Evolutionary conservation across 169 alveolate species (phyloP).

Genomic region (Toxoplasma gondii): DNA sequence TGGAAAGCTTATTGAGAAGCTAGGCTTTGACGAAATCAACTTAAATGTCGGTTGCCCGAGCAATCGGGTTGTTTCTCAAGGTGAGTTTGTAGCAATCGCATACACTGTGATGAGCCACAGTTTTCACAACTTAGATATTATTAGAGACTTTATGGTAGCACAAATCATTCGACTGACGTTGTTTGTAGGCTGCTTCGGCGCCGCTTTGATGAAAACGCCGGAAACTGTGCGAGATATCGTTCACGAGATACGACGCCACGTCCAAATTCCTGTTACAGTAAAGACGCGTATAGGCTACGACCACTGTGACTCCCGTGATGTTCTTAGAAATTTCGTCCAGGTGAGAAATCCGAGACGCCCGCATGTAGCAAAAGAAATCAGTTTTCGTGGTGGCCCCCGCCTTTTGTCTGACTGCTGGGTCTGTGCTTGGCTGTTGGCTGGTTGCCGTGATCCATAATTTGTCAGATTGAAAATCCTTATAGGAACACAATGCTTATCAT

Average conservation of each 20-base stretch:
- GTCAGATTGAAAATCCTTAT: too few species aligned
- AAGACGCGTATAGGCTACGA: slow-evolving; percentile 97
- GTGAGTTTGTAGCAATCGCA: slow-evolving; percentile 61
- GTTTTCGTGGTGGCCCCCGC: neutral
- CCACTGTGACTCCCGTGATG: slow-evolving; percentile 79
- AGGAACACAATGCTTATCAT: too few species aligned
- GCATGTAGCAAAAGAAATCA: neutral
- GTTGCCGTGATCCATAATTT: too few species aligned
- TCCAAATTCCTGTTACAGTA: slow-evolving; percentile 89
- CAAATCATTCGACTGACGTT: too few species aligned
- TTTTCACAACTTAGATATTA: too few species aligned
- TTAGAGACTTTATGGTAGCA: neutral
- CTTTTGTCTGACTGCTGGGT: neutral
- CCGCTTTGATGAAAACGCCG: slow-evolving; percentile 94
- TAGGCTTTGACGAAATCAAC: slow-evolving; percentile 94
- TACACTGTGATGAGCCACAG: neutral
- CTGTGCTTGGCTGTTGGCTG: too few species aligned
- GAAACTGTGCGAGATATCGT: slow-evolving; percentile 88
- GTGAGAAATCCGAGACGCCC: slow-evolving; percentile 5
- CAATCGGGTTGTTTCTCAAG: slow-evolving; percentile 88
- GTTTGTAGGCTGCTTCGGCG: slow-evolving; percentile 93
- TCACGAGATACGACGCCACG: slow-evolving; percentile 61
- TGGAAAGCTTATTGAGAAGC: slow-evolving; percentile 84
- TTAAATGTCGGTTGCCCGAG: slow-evolving; percentile 96
- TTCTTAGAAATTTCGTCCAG: slow-evolving; percentile 61